Conservation (phyloP, 2,329 filamentous ascomycete species). For the Aspergillus tamarii region DNA sequence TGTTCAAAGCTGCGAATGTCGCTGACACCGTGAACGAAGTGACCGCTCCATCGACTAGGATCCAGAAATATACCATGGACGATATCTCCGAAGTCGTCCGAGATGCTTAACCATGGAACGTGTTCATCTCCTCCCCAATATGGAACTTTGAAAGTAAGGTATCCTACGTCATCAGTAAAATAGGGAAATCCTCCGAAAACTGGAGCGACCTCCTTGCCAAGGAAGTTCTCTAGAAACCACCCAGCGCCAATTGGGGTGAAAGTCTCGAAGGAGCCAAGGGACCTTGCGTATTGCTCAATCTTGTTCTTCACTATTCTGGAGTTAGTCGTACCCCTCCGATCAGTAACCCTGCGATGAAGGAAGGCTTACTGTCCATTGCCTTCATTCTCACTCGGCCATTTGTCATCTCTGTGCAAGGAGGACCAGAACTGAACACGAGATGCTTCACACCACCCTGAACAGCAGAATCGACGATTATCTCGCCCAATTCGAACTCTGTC, state of each 20-base stretch:
- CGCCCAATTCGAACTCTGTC: constrained; percentile 42
- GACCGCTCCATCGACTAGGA: constrained; percentile 42
- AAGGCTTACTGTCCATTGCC: constrained; percentile 38
- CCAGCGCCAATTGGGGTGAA: constrained; percentile 36
- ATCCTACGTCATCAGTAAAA: constrained; percentile 38
- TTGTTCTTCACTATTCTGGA: neutral
- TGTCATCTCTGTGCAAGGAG: constrained; percentile 37
- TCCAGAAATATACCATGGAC: constrained; percentile 50
- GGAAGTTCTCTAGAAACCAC: constrained; percentile 51
- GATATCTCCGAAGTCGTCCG: constrained; percentile 50
- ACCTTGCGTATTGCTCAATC: neutral
- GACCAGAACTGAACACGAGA: constrained; percentile 42
- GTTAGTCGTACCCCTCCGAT: neutral
- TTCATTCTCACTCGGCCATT: constrained; percentile 35
- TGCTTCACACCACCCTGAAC: constrained; percentile 38
- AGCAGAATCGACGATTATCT: constrained; percentile 38
- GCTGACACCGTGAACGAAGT: constrained; percentile 45
- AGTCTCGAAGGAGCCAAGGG: neutral
- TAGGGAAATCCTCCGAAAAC: constrained; percentile 49
- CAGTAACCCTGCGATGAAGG: neutral
- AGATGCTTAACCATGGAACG: constrained; percentile 45
- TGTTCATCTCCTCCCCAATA: constrained; percentile 45
- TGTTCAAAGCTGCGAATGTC: constrained; percentile 35
- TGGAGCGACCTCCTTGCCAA: constrained; percentile 36
- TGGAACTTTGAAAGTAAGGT: constrained; percentile 41